Conservation (phyloP, 2,329 filamentous ascomycete genomes). For the Simplicillium sp. region DNA sequence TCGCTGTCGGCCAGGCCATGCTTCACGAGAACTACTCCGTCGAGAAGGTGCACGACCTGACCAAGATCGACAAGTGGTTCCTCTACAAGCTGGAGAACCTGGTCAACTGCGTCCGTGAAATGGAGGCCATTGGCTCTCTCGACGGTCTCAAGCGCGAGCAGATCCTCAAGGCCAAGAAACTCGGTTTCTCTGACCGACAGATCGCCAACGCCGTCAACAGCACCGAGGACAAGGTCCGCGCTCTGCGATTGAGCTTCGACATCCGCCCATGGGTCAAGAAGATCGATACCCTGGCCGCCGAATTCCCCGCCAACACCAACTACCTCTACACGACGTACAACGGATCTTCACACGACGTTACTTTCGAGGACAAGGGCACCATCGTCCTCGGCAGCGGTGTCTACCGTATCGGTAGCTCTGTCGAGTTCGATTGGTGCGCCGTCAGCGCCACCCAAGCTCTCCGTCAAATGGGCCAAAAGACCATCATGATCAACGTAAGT, state of each 20-base stretch:
- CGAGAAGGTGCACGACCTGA: slow-evolving; percentile 83
- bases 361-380: slow-evolving; percentile 84
- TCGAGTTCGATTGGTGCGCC: slow-evolving; percentile 98
- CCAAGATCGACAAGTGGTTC: slow-evolving; percentile 99
- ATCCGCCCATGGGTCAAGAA: slow-evolving; percentile 96
- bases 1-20: slow-evolving; percentile 96
- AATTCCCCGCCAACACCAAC: slow-evolving; percentile 92
- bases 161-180: slow-evolving; percentile 86
- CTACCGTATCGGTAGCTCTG: slow-evolving; percentile 93
- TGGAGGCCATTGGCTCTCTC: slow-evolving; percentile 75
- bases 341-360: slow-evolving; percentile 84
- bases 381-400: slow-evolving; percentile 89
- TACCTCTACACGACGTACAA: slow-evolving; percentile 99
- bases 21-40: slow-evolving; percentile 93
- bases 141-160: slow-evolving; percentile 82
- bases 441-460: slow-evolving; percentile 82
- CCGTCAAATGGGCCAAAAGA: slow-evolving; percentile 85
- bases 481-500: slow-evolving; percentile 85
- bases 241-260: slow-evolving; percentile 72
- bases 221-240: slow-evolving; percentile 83
- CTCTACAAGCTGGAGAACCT: slow-evolving; percentile 97
- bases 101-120: slow-evolving; percentile 78
- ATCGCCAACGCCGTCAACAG: slow-evolving; percentile 79
- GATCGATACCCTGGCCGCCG: slow-evolving; percentile 94
- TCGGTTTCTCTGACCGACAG: slow-evolving; percentile 95